These are phyloP conservation scores for Mycena alexandri DNA, from an alignment of 768 basidiomycete species.

Conservation along the genomic window DNA sequence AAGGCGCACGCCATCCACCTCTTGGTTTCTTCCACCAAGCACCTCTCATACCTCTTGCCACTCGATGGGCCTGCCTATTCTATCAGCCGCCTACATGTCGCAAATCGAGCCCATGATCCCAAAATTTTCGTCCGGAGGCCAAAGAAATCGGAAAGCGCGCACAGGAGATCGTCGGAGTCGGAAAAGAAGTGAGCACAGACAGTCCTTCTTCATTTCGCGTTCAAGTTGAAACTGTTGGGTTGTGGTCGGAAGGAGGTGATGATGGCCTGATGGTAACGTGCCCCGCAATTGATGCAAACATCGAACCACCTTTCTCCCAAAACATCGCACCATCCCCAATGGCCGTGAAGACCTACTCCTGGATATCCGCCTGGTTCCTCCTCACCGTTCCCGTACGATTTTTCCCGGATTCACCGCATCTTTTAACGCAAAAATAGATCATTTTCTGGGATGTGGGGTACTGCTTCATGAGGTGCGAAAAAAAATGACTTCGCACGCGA, in stretches of 20 bases:
- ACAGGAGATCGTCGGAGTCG: slow-evolving; percentile 11
- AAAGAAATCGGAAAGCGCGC: slow-evolving; percentile 16
- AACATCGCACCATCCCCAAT: slow-evolving; percentile 45
- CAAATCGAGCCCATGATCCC: slow-evolving; percentile 18
- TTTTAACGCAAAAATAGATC: slow-evolving; percentile 45
- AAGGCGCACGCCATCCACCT: not conserved
- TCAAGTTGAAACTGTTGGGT: not conserved
- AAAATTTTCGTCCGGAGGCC: slow-evolving; percentile 1
- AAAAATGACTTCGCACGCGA: slow-evolving; percentile 6
- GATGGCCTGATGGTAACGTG: slow-evolving; percentile 17
- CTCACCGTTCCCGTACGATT: slow-evolving; percentile 61
- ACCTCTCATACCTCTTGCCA: not conserved
- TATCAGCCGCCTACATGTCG: slow-evolving; percentile 48
- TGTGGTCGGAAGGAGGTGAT: not conserved
- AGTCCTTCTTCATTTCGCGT: not conserved
- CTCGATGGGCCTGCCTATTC: slow-evolving; percentile 42
- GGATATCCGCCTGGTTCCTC: slow-evolving; percentile 79
- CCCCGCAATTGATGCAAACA: not conserved
- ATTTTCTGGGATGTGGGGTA: slow-evolving; percentile 87
- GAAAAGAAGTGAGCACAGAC: not conserved
- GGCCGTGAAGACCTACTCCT: slow-evolving; percentile 65
- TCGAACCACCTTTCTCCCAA: slow-evolving; percentile 25
- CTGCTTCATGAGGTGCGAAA: slow-evolving; percentile 79
- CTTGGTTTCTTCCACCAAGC: slow-evolving; percentile 13
- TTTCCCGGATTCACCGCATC: not conserved